Percentiles rank a stretch among this genome's conserved stretches.
Evolutionary conservation across 306 rosid species (phyloP).

Genomic region (Casuarina equisetifolia): DNA sequence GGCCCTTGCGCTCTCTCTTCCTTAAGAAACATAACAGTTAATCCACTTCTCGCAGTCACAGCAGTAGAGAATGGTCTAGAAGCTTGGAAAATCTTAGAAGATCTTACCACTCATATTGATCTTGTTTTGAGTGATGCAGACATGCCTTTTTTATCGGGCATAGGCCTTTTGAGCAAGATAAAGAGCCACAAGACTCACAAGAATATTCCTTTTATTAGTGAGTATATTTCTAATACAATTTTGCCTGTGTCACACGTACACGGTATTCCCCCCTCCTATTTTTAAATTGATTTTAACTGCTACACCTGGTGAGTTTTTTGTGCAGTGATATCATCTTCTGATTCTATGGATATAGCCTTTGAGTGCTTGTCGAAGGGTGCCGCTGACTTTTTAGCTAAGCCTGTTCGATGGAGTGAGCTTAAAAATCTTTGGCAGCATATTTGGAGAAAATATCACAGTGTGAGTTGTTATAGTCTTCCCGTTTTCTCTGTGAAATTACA

Average conservation of each 20-base stretch:
- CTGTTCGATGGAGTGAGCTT: slow-evolving; percentile 95
- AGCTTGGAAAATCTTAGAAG: slow-evolving; percentile 59
- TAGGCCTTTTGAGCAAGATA: slow-evolving; percentile 61
- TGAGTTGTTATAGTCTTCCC: slow-evolving; percentile 43
- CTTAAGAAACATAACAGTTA: slow-evolving; percentile 8
- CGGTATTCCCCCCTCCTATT: slow-evolving; percentile 21
- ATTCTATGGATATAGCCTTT: slow-evolving; percentile 92
- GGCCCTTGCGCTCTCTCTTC: not conserved
- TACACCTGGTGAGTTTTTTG: slow-evolving; percentile 51
- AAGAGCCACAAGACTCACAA: slow-evolving; percentile 52
- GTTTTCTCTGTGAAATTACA: not conserved
- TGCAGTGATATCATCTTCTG: slow-evolving; percentile 99
- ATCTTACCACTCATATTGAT: slow-evolving; percentile 48
- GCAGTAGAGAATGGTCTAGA: slow-evolving; percentile 13
- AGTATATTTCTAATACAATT: slow-evolving; percentile 30
- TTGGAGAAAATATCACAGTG: slow-evolving; percentile 98
- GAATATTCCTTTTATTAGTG: slow-evolving; percentile 70
- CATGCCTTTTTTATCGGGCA: slow-evolving; percentile 64
- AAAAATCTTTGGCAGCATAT: slow-evolving; percentile 99
- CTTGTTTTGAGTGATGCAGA: slow-evolving; percentile 63
- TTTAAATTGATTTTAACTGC: slow-evolving; percentile 37
- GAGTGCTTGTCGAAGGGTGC: slow-evolving; percentile 99
- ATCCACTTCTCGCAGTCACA: slow-evolving; percentile 1
- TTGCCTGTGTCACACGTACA: not conserved
- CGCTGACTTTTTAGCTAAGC: slow-evolving; percentile 90